Percentiles rank a stretch among this genome's conserved stretches.
phyloP scores from a whole-genome alignment of 371 early-diverging fungal species.

The Coemansia linderi region DNA sequence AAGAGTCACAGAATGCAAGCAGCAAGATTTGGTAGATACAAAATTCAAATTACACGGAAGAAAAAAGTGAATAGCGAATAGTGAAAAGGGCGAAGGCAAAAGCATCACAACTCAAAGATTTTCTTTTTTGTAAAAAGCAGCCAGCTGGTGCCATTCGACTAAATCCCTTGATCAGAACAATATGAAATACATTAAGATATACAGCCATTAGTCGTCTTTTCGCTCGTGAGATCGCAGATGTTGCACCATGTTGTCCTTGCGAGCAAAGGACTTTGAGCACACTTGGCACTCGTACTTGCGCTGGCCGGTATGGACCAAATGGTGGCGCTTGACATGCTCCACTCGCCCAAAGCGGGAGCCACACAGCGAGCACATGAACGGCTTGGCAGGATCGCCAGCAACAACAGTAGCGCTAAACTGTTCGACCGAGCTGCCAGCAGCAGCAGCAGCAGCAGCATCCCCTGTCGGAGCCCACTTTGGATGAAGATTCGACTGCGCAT shows the following conservation, averaged over 20 bases:
- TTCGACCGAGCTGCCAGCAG: not conserved
- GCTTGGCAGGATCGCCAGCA: constrained; percentile 41
- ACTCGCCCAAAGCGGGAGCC: constrained; percentile 66
- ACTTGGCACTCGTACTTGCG: constrained; percentile 70
- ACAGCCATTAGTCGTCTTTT: not conserved
- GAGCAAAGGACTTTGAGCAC: constrained; percentile 81
- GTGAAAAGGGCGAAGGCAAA: not conserved
- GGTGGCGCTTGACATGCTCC: constrained; percentile 74
- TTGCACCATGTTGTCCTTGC: constrained; percentile 85
- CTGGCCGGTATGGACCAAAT: constrained; percentile 85
- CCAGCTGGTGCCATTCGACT: not conserved
- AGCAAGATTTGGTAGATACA: not conserved
- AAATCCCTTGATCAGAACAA: not conserved
- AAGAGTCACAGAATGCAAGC: not conserved
- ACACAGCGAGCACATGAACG: constrained; percentile 56
- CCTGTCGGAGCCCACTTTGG: not conserved
- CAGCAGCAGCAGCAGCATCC: too few species aligned
- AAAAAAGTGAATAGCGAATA: not conserved
- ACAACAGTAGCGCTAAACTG: constrained; percentile 9
- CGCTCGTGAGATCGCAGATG: constrained; percentile 79
- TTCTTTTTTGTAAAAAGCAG: not conserved
- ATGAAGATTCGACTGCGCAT: not conserved
- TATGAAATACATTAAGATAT: not conserved
- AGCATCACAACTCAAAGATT: not conserved
- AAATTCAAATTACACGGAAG: not conserved